A percentile compares a stretch with the other conserved stretches of the same genome.
Evolutionary conservation across 805 yeast species (phyloP).

Genomic region (Candida pseudofarinosa): DNA sequence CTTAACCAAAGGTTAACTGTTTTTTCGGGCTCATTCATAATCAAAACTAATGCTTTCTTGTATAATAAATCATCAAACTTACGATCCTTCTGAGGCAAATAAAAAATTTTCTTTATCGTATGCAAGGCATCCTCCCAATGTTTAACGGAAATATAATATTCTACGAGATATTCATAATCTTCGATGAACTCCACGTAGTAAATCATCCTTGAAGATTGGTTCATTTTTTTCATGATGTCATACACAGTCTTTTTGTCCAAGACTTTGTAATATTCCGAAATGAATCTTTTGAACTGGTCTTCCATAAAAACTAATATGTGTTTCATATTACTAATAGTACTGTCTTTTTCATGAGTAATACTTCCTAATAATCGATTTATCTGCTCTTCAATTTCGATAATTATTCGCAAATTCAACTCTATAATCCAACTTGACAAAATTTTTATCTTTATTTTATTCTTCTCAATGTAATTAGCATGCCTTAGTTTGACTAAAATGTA

Average conservation of each 20-base stretch:
- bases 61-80: constrained; percentile 43
- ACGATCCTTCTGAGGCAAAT: constrained; percentile 32
- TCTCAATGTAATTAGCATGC: constrained; percentile 19
- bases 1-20: constrained; percentile 81
- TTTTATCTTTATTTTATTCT: constrained; percentile 29
- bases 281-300: constrained; percentile 42
- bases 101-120: constrained; percentile 45
- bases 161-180: constrained; percentile 66
- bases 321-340: not conserved
- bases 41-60: constrained; percentile 62
- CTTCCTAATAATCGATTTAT: constrained; percentile 1
- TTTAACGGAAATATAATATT: constrained; percentile 63
- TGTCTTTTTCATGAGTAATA: constrained; percentile 1
- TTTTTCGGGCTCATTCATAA: constrained; percentile 61
- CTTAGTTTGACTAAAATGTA: constrained; percentile 30
- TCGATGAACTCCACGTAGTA: constrained; percentile 62
- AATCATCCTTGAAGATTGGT: constrained; percentile 59
- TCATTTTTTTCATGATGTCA: constrained; percentile 65
- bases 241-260: constrained; percentile 69
- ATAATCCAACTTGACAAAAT: constrained; percentile 65
- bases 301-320: constrained; percentile 5
- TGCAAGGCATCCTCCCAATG: constrained; percentile 73
- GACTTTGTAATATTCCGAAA: constrained; percentile 41
- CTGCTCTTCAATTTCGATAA: constrained; percentile 39
- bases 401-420: constrained; percentile 49